These are phyloP conservation scores for Luffa aegyptiaca DNA, from an alignment of 306 rosid genomes.

Conservation along the genomic window DNA sequence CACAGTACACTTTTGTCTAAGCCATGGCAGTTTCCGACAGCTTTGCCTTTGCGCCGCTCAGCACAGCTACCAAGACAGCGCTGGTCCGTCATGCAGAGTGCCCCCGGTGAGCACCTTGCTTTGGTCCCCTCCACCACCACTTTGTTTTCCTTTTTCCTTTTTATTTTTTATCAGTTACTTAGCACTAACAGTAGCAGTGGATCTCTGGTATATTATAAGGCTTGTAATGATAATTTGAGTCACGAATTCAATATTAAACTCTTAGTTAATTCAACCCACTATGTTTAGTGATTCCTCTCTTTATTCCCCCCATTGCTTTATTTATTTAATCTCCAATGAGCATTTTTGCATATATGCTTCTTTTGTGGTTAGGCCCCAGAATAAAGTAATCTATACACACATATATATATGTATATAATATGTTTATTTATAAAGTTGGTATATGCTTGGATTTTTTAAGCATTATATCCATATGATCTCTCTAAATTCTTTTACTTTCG, in stretches of 20 bases:
- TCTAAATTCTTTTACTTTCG: conserved; percentile 1
- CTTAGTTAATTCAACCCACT: not conserved
- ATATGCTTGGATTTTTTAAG: not conserved
- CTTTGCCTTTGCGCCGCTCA: conserved; percentile 10
- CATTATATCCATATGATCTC: not conserved
- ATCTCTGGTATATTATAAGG: not conserved
- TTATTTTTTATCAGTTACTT: not conserved
- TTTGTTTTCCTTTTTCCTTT: too few relatives aligned
- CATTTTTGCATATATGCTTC: conserved; percentile 8
- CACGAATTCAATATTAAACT: conserved; percentile 3
- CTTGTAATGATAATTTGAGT: conserved; percentile 8
- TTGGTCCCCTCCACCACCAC: not conserved
- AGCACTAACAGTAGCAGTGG: not conserved
- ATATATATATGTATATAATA: not conserved
- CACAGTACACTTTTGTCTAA: not conserved
- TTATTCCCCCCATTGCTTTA: not conserved
- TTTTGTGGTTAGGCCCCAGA: not conserved
- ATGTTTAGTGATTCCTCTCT: conserved; percentile 6
- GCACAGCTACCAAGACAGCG: not conserved
- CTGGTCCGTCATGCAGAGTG: conserved; percentile 5
- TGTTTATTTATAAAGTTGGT: not conserved
- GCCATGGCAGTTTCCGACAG: conserved; percentile 15
- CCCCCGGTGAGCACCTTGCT: not conserved
- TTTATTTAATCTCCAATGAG: not conserved
- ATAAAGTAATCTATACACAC: not conserved